Evolutionary conservation across 192 early-diverging fungal genomes (phyloP).

Genomic region (Radiomyces spectabilis): DNA sequence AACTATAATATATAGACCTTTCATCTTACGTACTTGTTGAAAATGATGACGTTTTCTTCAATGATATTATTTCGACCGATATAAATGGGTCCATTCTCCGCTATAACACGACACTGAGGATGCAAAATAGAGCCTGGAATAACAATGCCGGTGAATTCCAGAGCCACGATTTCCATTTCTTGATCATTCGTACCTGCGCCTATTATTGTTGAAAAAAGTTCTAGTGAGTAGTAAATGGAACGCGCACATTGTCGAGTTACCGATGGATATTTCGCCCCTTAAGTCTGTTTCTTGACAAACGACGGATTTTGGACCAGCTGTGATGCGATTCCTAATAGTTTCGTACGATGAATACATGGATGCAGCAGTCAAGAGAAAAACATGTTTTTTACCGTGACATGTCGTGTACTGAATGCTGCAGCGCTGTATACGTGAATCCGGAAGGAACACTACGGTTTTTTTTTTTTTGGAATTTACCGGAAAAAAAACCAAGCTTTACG

Average conservation of each 20-base stretch:
- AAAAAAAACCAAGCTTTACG: no score
- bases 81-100: conserved; percentile 58
- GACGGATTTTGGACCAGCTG: conserved; percentile 23
- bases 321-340: conserved; percentile 25
- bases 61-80: conserved; percentile 69
- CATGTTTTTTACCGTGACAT: no score
- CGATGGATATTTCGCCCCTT: conserved; percentile 40
- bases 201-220: no score
- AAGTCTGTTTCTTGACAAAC: conserved; percentile 49
- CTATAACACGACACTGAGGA: conserved; percentile 62
- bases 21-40: conserved; percentile 47
- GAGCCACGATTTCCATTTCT: background rate
- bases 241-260: conserved; percentile 27
- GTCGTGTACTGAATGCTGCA: no score
- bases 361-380: no score
- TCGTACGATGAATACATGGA: no score
- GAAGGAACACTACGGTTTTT: no score
- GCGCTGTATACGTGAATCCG: no score
- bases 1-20: background rate
- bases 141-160: background rate
- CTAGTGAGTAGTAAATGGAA: no score
- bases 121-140: conserved; percentile 58
- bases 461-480: no score
- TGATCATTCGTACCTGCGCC: conserved; percentile 1
- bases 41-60: conserved; percentile 64